phyloP scores from a whole-genome alignment of 1,139 yeast genomes.

The Geotrichum aggregatum region DNA sequence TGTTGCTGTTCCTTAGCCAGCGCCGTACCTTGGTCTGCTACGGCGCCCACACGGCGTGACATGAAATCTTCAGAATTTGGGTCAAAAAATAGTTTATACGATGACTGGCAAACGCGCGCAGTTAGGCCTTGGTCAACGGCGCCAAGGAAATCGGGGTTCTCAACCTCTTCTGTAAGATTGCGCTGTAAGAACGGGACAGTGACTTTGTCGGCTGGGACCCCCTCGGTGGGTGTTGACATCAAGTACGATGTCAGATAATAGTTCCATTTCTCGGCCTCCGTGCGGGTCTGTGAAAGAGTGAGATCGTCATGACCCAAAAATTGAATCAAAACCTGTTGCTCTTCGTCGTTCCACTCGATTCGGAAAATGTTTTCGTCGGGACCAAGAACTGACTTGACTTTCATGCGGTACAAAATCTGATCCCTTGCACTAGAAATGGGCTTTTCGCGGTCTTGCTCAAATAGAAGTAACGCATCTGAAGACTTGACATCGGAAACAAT shows the following conservation, averaged over 20 bases:
- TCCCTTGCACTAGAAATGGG: slow-evolving; percentile 62
- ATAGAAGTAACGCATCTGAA: slow-evolving; percentile 72
- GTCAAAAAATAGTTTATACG: slow-evolving; percentile 78
- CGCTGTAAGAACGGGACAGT: slow-evolving; percentile 66
- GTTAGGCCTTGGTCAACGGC: slow-evolving; percentile 66
- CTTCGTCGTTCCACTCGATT: slow-evolving; percentile 59
- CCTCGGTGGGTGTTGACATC: slow-evolving; percentile 96
- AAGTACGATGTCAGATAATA: slow-evolving; percentile 89
- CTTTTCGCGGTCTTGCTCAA: slow-evolving; percentile 71
- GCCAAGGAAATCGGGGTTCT: slow-evolving; percentile 25
- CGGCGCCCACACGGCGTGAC: slow-evolving; percentile 37
- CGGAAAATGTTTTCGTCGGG: slow-evolving; percentile 91
- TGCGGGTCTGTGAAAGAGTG: slow-evolving; percentile 72
- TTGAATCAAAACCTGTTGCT: slow-evolving; percentile 62
- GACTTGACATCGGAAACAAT: slow-evolving; percentile 78
- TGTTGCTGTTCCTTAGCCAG: slow-evolving; percentile 25
- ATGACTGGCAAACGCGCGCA: slow-evolving; percentile 74
- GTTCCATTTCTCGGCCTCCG: slow-evolving; percentile 80
- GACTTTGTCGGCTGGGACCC: slow-evolving; percentile 77
- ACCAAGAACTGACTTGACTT: slow-evolving; percentile 75
- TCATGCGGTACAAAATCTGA: slow-evolving; percentile 86
- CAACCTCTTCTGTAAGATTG: slow-evolving; percentile 36
- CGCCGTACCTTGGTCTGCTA: slow-evolving; percentile 23
- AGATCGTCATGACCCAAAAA: slow-evolving; percentile 84
- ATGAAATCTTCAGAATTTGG: slow-evolving; percentile 79